A percentile compares a stretch with the other conserved stretches of the same genome.
phyloP scores from a whole-genome alignment of 179 eudicot species.

The Heliamphora pulchella region DNA sequence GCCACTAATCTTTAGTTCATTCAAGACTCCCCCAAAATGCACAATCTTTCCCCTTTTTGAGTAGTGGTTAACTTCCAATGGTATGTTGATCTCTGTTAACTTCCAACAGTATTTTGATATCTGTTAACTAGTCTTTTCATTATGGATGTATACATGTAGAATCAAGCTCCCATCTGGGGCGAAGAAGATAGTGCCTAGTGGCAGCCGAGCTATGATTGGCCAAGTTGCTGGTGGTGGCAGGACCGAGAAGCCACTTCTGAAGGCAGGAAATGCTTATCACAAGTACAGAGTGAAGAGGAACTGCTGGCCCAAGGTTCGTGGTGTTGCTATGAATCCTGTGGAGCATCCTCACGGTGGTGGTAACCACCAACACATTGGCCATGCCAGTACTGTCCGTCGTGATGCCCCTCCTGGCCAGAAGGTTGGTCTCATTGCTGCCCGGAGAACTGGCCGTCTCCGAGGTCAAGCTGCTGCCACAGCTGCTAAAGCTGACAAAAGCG shows the following conservation, averaged over 20 bases:
- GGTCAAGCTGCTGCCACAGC: slow-evolving; percentile 55
- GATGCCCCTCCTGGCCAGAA: slow-evolving; percentile 26
- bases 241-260: slow-evolving; percentile 51
- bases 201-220: slow-evolving; percentile 51
- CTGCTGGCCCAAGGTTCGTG: slow-evolving; percentile 63
- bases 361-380: slow-evolving; percentile 62
- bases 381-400: slow-evolving; percentile 46
- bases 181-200: slow-evolving; percentile 50
- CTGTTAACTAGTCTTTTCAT: too few relatives aligned
- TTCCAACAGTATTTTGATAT: too few relatives aligned
- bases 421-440: slow-evolving; percentile 61
- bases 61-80: too few relatives aligned
- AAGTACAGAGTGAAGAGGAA: slow-evolving; percentile 53
- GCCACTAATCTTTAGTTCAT: too few relatives aligned
- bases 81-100: too few relatives aligned
- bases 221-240: slow-evolving; percentile 62
- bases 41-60: too few relatives aligned
- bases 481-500: slow-evolving; percentile 37
- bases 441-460: slow-evolving; percentile 52
- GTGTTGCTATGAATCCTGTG: slow-evolving; percentile 40
- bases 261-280: slow-evolving; percentile 55
- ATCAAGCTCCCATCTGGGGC: slow-evolving; percentile 54
- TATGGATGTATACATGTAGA: slow-evolving; percentile 15
- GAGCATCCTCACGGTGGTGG: slow-evolving; percentile 48
- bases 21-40: too few relatives aligned